A percentile compares a stretch with the other conserved stretches of the same genome.
Conservation (phyloP, 257 asterid genomes). For the Coffea eugenioides region DNA sequence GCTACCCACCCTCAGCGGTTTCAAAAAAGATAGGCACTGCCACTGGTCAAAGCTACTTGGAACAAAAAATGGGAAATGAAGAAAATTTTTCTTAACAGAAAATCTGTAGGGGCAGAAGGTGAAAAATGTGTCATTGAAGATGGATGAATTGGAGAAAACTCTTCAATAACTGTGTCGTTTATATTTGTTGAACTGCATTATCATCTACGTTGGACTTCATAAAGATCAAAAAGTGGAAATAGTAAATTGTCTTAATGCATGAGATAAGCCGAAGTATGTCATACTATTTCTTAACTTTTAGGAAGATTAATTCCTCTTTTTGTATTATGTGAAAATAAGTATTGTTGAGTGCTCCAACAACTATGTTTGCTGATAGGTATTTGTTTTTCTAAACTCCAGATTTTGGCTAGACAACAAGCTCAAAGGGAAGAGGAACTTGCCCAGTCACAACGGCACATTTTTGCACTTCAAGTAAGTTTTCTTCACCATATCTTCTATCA, state of each 20-base stretch:
- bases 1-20: not conserved
- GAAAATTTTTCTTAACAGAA: not conserved
- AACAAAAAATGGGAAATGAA: not conserved
- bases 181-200: not conserved
- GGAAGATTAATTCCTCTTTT: not conserved
- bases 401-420: conserved; percentile 99
- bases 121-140: not conserved
- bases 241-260: not conserved
- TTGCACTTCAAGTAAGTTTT: conserved; percentile 64
- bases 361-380: conserved; percentile 5
- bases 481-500: not conserved
- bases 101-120: not conserved
- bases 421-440: conserved; percentile 99
- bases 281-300: not conserved
- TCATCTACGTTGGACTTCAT: not conserved
- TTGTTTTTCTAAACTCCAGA: conserved; percentile 47
- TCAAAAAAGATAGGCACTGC: not conserved
- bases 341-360: not conserved
- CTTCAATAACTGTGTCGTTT: not conserved
- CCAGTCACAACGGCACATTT: conserved; percentile 96
- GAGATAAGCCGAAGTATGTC: not conserved
- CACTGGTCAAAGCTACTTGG: conserved; percentile 5
- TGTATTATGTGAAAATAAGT: not conserved
- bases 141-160: not conserved
- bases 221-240: not conserved